Percentiles rank a stretch among this genome's conserved stretches.
These are phyloP conservation scores for Ogataea henricii DNA, from an alignment of 805 yeast species.

Conservation along the genomic window DNA sequence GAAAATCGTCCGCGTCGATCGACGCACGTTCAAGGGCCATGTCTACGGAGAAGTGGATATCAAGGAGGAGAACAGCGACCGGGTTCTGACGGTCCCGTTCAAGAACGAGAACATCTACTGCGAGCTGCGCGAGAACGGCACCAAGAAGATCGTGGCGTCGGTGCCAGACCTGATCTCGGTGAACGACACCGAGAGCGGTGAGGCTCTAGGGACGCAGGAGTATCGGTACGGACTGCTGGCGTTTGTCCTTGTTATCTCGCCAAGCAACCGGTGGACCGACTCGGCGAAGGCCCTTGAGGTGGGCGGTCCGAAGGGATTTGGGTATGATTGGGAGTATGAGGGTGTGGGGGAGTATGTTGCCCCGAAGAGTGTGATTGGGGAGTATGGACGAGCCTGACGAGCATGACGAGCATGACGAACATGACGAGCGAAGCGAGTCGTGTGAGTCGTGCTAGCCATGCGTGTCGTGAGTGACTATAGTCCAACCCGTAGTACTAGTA, in stretches of 20 bases:
- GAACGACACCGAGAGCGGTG: conserved; percentile 43
- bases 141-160: conserved; percentile 35
- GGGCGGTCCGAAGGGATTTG: conserved; percentile 45
- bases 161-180: conserved; percentile 48
- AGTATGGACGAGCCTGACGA: conserved; percentile 28
- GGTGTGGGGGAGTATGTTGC: conserved; percentile 38
- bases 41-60: conserved; percentile 44
- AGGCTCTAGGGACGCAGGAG: conserved; percentile 49
- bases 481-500: too few species aligned
- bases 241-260: conserved; percentile 43
- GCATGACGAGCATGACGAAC: too few species aligned
- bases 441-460: too few species aligned
- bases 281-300: conserved; percentile 37
- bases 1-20: conserved; percentile 45
- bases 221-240: conserved; percentile 46
- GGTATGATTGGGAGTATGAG: conserved; percentile 35
- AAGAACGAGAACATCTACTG: conserved; percentile 47
- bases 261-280: conserved; percentile 37
- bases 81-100: conserved; percentile 41
- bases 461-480: too few species aligned
- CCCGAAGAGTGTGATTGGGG: conserved; percentile 43
- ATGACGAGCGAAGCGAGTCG: too few species aligned
- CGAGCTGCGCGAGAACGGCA: conserved; percentile 20
- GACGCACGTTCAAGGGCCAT: conserved; percentile 43
- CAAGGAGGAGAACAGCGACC: conserved; percentile 18